These are phyloP conservation scores for Lachancea lanzarotensis DNA, from an alignment of 805 yeast species.

Conservation along the genomic window DNA sequence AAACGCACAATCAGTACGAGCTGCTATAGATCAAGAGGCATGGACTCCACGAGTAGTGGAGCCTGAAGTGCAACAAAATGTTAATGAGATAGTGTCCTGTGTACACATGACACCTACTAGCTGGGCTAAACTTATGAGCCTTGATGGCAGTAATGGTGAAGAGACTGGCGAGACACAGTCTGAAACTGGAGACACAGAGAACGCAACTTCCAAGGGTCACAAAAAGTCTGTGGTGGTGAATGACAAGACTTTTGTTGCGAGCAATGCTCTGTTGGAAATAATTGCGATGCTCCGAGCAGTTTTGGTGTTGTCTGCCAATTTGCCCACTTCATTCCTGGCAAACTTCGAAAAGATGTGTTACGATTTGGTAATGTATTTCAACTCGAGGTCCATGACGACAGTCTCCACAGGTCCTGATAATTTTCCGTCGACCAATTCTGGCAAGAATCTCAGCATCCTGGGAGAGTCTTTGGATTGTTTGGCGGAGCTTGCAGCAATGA, in stretches of 20 bases:
- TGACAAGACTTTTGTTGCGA: constrained; percentile 51
- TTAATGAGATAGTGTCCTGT: constrained; percentile 47
- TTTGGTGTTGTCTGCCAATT: constrained; percentile 47
- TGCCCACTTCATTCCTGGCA: constrained; percentile 38
- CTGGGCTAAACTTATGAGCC: constrained; percentile 41
- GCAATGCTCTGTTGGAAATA: constrained; percentile 41
- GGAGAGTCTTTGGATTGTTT: constrained; percentile 39
- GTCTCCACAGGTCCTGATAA: constrained; percentile 21
- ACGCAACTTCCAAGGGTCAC: constrained; percentile 22
- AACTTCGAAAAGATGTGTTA: constrained; percentile 39
- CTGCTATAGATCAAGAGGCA: constrained; percentile 54
- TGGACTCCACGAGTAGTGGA: constrained; percentile 75
- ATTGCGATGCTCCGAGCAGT: constrained; percentile 44
- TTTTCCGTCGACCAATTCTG: constrained; percentile 17
- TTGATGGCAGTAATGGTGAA: background rate
- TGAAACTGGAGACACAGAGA: background rate
- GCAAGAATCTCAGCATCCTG: constrained; percentile 36
- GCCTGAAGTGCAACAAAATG: constrained; percentile 39
- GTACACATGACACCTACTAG: constrained; percentile 39
- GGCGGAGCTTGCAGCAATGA: constrained; percentile 30
- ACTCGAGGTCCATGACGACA: constrained; percentile 36
- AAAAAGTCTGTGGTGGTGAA: constrained; percentile 42
- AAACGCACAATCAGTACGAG: constrained; percentile 41
- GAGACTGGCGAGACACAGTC: constrained; percentile 9
- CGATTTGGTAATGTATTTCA: constrained; percentile 45